Conservation (phyloP, 441 rosid species). For the Melastoma candidum region DNA sequence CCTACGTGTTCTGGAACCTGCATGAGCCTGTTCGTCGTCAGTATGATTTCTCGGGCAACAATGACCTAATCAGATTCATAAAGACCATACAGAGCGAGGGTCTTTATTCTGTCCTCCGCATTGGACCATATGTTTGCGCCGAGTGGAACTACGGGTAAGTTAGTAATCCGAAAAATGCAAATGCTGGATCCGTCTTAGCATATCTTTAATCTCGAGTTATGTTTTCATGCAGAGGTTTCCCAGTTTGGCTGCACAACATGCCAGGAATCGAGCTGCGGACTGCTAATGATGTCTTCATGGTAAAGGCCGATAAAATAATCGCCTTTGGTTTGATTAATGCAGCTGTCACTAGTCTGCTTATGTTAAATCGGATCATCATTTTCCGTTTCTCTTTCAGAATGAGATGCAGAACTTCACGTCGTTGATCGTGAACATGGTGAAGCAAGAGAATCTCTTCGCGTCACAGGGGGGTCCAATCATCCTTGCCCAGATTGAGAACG, state of each 20-base stretch:
- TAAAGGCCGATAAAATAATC: constrained; percentile 4
- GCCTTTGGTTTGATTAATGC: too few species aligned
- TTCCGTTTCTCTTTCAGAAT: constrained; percentile 11
- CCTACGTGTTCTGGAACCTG: constrained; percentile 21
- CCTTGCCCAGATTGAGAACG: constrained; percentile 76
- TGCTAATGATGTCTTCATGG: constrained; percentile 35
- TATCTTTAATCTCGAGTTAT: not conserved
- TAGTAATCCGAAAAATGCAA: not conserved
- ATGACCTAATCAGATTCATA: too few species aligned
- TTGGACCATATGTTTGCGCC: too few species aligned
- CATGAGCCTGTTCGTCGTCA: constrained; percentile 16
- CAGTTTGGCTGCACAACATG: constrained; percentile 48
- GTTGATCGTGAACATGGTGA: constrained; percentile 44
- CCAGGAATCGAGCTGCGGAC: constrained; percentile 36
- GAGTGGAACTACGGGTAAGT: not conserved
- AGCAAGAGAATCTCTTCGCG: constrained; percentile 46
- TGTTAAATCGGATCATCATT: not conserved
- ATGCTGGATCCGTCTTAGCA: not conserved
- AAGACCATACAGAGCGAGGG: too few species aligned
- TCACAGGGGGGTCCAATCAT: constrained; percentile 60
- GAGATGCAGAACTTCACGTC: constrained; percentile 41
- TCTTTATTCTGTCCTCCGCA: too few species aligned
- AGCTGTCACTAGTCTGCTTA: not conserved
- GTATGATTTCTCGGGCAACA: too few species aligned
- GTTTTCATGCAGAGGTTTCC: constrained; percentile 31